Evolutionary conservation across 192 early-diverging fungal genomes (phyloP).

Genomic region (Thamnidium elegans): DNA sequence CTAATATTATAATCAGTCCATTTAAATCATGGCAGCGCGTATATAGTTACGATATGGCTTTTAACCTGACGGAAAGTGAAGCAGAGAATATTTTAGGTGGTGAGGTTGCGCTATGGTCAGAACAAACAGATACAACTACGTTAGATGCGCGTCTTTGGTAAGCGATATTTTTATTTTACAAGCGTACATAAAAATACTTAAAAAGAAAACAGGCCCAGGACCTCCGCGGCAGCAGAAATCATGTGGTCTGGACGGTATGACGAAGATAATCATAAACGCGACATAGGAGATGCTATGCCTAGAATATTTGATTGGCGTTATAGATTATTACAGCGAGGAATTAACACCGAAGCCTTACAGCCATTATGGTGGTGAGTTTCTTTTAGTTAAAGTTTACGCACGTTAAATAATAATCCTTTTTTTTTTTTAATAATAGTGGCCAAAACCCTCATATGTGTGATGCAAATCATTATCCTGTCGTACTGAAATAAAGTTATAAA

Average conservation of each 20-base stretch:
- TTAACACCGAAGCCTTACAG: slow-evolving; percentile 67
- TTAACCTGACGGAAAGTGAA: slow-evolving; percentile 49
- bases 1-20: slow-evolving; percentile 42
- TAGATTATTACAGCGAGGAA: slow-evolving; percentile 64
- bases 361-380: slow-evolving; percentile 40
- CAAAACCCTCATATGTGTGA: slow-evolving; percentile 1
- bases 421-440: not conserved
- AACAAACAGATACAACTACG: slow-evolving; percentile 64
- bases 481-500: too few species aligned
- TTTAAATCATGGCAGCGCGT: slow-evolving; percentile 74
- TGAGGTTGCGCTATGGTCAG: slow-evolving; percentile 72
- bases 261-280: slow-evolving; percentile 47
- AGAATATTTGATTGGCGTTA: slow-evolving; percentile 72
- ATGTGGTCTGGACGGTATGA: slow-evolving; percentile 41
- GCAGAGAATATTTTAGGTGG: slow-evolving; percentile 64
- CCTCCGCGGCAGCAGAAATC: slow-evolving; percentile 67
- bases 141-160: slow-evolving; percentile 67
- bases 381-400: not conserved
- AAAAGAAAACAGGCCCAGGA: slow-evolving; percentile 44
- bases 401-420: not conserved
- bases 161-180: not conserved
- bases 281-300: slow-evolving; percentile 55
- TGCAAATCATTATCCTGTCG: too few species aligned
- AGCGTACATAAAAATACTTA: not conserved
- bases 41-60: slow-evolving; percentile 66